Percentiles rank a stretch among this genome's conserved stretches.
Evolutionary conservation across 208 protist genomes (phyloP).

Genomic region (Wallacemonas sp.): DNA sequence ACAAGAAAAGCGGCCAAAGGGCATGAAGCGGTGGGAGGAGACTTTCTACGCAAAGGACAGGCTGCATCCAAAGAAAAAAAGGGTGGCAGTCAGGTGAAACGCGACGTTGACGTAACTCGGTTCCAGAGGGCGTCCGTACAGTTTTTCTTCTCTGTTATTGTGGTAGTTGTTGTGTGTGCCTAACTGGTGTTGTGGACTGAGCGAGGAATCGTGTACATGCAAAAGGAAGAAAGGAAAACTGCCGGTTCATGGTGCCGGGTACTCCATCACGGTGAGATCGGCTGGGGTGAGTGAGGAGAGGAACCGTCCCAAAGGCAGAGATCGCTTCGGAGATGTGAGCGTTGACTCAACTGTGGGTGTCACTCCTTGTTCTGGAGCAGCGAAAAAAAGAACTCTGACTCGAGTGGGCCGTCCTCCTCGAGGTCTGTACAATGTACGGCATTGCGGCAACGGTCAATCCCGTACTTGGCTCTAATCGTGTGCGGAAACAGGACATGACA

Average conservation of each 20-base stretch:
- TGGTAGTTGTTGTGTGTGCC: neutral
- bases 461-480: constrained; percentile 92
- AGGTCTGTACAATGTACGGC: constrained; percentile 97
- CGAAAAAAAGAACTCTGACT: constrained; percentile 94
- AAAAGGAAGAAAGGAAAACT: neutral
- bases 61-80: no score
- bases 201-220: constrained; percentile 4
- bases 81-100: no score
- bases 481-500: constrained; percentile 90
- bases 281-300: no score
- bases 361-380: constrained; percentile 77
- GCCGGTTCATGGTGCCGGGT: neutral
- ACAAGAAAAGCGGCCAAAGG: neutral
- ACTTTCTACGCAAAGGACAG: no score
- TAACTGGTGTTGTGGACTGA: neutral
- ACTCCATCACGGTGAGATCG: no score
- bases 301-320: no score
- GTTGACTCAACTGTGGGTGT: no score
- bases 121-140: no score
- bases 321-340: no score
- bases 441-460: constrained; percentile 85
- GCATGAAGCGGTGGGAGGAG: neutral
- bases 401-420: constrained; percentile 94
- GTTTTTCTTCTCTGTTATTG: constrained; percentile 11
- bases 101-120: no score